Base-by-base conservation (phyloP, 176 grass and related monocot species). In the Bothriochloa decipiens region DNA sequence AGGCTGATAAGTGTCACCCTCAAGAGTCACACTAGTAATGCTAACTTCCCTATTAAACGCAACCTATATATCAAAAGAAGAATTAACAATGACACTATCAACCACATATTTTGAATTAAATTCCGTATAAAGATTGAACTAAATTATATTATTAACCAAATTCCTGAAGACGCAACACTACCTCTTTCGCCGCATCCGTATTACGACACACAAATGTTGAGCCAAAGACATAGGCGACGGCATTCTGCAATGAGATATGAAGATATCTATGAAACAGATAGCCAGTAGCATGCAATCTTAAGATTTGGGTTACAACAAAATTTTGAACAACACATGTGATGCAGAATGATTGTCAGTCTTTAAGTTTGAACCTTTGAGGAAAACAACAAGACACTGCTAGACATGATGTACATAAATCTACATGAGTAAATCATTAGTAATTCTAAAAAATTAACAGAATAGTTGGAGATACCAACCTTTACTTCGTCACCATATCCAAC, bases 1-100 rank as follows among this genome's bases (percentile, higher is more conserved):
- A 53, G 96, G 93, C 89, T 91, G 88, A 88, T 82, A 99, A 87
- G 83, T 92, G 80, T 99, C 96, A 81, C 96, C 96, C 87, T 94
- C 81, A 79, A 99, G 88, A 35, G 93, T 99, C 69, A 99, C 96
- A 92, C 96, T 96, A 20, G 91, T 89, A 81, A 74, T 81, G 72
- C 86, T 68, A 52, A 96, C 57, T 47, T 94, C 81, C 47, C 75
- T 88, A 86, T 91, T 92, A 71, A 96, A 99, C 11, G 96, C 86
- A 49, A 96, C 90, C 96, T 99, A 43, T 60, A 40, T 46, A 40
- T 46, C 17, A 53, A 85, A 15, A 86, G 80, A 35, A 79, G 47
- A 88, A 88, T 74, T 17, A 83, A 42, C 29, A 53, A 12, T 43
- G 33, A 71, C 15, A 88, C 18, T 35, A 85, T 45, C 18, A 81